These are phyloP conservation scores for Cutaneotrichosporon sp. DNA, from an alignment of 1,284 basidiomycete genomes.

Conservation along the genomic window DNA sequence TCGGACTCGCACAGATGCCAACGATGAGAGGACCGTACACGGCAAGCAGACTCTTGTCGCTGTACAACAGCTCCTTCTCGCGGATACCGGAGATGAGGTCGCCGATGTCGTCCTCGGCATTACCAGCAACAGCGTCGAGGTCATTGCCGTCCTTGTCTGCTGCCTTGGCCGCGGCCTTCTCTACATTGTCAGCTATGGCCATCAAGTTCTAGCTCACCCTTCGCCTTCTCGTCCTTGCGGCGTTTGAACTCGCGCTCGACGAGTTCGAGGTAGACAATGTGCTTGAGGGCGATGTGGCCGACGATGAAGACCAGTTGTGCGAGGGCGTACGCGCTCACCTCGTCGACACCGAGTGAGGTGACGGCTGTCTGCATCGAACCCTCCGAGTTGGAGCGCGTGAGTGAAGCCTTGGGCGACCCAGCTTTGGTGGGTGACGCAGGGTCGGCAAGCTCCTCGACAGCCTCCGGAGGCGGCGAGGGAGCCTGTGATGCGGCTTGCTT, in stretches of 20 bases:
- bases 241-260: conserved; percentile 97
- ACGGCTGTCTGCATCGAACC: conserved; percentile 21
- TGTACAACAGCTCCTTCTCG: conserved; percentile 85
- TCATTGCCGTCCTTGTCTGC: conserved; percentile 74
- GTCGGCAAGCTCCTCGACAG: conserved; percentile 19
- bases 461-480: not conserved
- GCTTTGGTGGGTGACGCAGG: conserved; percentile 5
- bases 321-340: conserved; percentile 77
- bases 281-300: conserved; percentile 95
- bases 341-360: conserved; percentile 54
- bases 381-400: conserved; percentile 25
- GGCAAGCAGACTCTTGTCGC: conserved; percentile 76
- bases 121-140: conserved; percentile 94
- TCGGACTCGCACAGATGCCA: conserved; percentile 78
- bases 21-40: conserved; percentile 86
- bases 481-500: conserved; percentile 11
- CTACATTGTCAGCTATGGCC: conserved; percentile 39
- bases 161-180: conserved; percentile 49
- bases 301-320: conserved; percentile 91
- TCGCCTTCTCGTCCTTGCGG: conserved; percentile 82
- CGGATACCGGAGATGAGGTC: conserved; percentile 80
- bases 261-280: conserved; percentile 92
- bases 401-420: conserved; percentile 9
- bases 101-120: conserved; percentile 97
- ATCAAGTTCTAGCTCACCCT: conserved; percentile 58